Evolutionary conservation across 257 asterid genomes (phyloP), one percentile per base, ranked within the genome.

Genomic region (Linaria vulgaris): DNA sequence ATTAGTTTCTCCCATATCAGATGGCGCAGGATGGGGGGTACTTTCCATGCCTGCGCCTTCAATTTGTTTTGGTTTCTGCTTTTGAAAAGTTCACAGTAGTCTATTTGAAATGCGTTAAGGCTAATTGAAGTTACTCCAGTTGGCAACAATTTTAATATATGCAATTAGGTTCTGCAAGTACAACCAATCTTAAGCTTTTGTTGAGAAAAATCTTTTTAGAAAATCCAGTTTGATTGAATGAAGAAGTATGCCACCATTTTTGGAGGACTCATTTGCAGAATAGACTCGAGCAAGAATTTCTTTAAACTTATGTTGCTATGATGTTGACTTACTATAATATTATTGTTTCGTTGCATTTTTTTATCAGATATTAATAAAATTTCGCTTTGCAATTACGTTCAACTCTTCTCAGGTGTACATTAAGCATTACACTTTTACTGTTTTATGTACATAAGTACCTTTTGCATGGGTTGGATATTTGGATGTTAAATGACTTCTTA

Each of bases 81-180:
- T 11, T 34, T 34, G 41, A 34, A 34, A 34, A 27, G 3, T 34
- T 7, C 10, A 7, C 9, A 3, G 41, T 4, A 34, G 10, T 34
- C 41, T 34, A 7, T 34, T 34, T 63, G 34, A 34, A 22, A 20
- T 61, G 39, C 56, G 15, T 16, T 46, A 31, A 22, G 61, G 38
- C 52, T 38, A 44, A 19, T 53, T 63, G 51, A 46, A 59, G 59
- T 67, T 62, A 50, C 69, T 59, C 54, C 54, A 58, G 61, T 61
- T 55, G 64, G 23, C 65, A 19, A 41, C 27, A 49, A 17, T 67
- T 31, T 45, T 63, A 34, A 46, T 19, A n/a, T 16, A 19, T 31
- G 27, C 24, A 60, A 72, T n/a, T 53, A 54, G 23, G 48, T 38
- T 51, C 63, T 23, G 37, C 22, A 1, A 2, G 21, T 38, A 31